A percentile compares a stretch with the other conserved stretches of the same genome.
phyloP scores from a whole-genome alignment of 2,329 filamentous ascomycete species.

The Endothia cerciana region DNA sequence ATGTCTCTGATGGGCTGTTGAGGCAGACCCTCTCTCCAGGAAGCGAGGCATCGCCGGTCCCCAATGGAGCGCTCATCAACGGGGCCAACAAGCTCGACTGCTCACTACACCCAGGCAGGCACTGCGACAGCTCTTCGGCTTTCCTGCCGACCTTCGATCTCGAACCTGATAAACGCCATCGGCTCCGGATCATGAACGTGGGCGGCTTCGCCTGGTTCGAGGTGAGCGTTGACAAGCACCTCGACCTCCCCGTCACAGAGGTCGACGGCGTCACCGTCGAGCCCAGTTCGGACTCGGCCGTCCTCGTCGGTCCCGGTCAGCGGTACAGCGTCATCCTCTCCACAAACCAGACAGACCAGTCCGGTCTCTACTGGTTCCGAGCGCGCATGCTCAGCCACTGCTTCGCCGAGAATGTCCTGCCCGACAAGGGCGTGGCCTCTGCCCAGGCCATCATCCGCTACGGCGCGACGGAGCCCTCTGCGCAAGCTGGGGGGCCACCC shows the following conservation, averaged over 20 bases:
- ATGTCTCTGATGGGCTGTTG: constrained; percentile 47
- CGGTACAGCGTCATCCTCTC: constrained; percentile 70
- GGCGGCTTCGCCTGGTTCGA: constrained; percentile 75
- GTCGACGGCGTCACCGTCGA: constrained; percentile 71
- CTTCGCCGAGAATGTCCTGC: constrained; percentile 55
- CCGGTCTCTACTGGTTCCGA: constrained; percentile 65
- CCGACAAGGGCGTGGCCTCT: constrained; percentile 48
- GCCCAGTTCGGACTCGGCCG: constrained; percentile 59
- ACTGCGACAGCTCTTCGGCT: constrained; percentile 48
- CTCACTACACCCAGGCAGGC: constrained; percentile 41
- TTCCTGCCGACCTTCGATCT: constrained; percentile 49
- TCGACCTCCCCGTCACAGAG: constrained; percentile 59
- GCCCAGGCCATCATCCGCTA: constrained; percentile 56
- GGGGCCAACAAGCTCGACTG: constrained; percentile 48
- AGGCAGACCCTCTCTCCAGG: constrained; percentile 44
- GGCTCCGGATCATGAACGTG: constrained; percentile 70
- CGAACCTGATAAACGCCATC: constrained; percentile 60
- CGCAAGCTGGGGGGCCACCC: neutral
- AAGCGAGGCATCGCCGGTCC: constrained; percentile 47
- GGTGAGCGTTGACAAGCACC: constrained; percentile 70
- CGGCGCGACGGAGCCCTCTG: constrained; percentile 23
- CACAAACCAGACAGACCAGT: constrained; percentile 54
- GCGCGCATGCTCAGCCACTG: constrained; percentile 65
- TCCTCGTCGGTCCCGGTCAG: constrained; percentile 72
- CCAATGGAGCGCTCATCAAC: constrained; percentile 51